Conservation (phyloP, 331 rosid species). For the Stylosanthes scabra region DNA sequence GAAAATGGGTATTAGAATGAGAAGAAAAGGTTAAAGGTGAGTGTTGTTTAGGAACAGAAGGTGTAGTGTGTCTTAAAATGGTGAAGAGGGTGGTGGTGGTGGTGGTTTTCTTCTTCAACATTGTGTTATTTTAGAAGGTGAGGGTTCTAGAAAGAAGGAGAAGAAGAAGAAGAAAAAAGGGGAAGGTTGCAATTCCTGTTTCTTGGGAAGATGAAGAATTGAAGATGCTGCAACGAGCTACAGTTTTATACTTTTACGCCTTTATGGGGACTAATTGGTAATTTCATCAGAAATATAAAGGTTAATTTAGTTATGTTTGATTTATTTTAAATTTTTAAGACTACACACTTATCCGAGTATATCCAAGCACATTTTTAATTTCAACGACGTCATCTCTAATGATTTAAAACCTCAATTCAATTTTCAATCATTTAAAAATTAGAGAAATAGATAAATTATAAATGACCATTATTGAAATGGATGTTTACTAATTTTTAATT, state of each 20-base stretch:
- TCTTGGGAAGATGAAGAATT: not conserved
- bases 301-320: not conserved
- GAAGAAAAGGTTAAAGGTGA: slow-evolving; percentile 23
- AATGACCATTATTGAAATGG: too few species aligned
- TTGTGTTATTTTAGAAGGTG: slow-evolving; percentile 29
- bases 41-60: slow-evolving; percentile 36
- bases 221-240: not conserved
- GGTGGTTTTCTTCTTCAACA: slow-evolving; percentile 58
- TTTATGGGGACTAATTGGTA: not conserved
- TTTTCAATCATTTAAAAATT: too few species aligned
- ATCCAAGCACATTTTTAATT: too few species aligned
- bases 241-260: not conserved
- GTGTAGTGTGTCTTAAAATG: slow-evolving; percentile 41
- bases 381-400: too few species aligned
- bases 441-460: too few species aligned
- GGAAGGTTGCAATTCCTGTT: not conserved
- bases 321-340: too few species aligned
- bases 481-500: too few species aligned
- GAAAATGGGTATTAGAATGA: slow-evolving; percentile 4
- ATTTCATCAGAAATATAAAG: not conserved
- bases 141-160: not conserved
- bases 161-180: too few species aligned
- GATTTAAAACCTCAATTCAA: too few species aligned
- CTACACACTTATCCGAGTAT: too few species aligned
- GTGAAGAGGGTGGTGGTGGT: slow-evolving; percentile 44